Conservation (phyloP, 805 yeast species). For the Starmerella etchellsii region DNA sequence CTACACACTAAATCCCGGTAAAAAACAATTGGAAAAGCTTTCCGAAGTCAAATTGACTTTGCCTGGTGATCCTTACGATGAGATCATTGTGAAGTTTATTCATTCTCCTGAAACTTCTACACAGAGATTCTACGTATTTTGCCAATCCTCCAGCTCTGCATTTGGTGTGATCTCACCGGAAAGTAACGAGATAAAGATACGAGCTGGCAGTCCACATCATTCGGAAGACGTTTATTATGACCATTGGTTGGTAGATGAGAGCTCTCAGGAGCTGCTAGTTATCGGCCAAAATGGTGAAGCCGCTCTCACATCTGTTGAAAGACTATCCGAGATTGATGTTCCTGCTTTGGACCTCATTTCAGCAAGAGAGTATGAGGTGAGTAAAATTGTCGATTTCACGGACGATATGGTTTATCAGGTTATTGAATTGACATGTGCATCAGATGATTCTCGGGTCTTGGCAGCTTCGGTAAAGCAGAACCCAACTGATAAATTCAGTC, state of each 20-base stretch:
- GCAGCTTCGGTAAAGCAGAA: not conserved
- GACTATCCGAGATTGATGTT: not conserved
- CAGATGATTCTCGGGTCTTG: not conserved
- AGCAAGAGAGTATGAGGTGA: not conserved
- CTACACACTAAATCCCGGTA: not conserved
- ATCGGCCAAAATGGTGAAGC: not conserved
- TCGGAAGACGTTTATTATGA: constrained; percentile 4
- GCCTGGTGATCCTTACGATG: constrained; percentile 12
- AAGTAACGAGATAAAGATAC: not conserved
- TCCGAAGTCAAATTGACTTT: not conserved
- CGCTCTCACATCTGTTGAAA: not conserved
- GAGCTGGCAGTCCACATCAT: not conserved
- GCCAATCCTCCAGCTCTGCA: constrained; percentile 1
- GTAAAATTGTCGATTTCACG: not conserved
- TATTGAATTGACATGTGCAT: not conserved
- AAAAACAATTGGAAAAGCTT: not conserved
- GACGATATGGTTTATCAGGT: not conserved
- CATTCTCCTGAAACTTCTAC: not conserved
- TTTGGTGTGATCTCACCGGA: not conserved
- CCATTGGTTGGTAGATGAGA: constrained; percentile 3
- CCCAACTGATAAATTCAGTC: too few relatives aligned
- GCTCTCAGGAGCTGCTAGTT: not conserved
- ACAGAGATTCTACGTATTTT: not conserved
- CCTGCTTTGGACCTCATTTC: not conserved
- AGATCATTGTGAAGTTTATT: constrained; percentile 5